Evolutionary conservation across 805 yeast genomes (phyloP).

Genomic region (Ogataea paraovalis): DNA sequence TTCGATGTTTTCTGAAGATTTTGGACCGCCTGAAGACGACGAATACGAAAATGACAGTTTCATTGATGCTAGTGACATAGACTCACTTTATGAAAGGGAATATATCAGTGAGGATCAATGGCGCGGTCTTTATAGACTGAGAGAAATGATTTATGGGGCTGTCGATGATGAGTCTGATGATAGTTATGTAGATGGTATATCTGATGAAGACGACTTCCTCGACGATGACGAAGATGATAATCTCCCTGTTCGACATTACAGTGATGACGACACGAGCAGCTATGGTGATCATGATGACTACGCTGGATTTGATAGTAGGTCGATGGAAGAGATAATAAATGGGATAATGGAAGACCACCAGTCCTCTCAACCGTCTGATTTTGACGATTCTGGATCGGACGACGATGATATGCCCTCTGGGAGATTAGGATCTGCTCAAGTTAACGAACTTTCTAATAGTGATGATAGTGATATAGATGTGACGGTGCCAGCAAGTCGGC

Average conservation of each 20-base stretch:
- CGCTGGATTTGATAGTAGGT: neutral
- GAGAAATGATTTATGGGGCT: neutral
- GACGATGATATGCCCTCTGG: neutral
- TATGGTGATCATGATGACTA: neutral
- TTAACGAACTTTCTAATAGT: neutral
- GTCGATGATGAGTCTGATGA: neutral
- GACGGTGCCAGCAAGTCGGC: neutral
- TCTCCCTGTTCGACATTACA: neutral
- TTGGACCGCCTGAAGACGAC: constrained; percentile 7
- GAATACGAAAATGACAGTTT: constrained; percentile 7
- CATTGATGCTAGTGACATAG: neutral
- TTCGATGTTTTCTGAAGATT: constrained; percentile 7
- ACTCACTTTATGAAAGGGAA: neutral
- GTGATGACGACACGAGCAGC: neutral
- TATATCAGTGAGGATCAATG: neutral
- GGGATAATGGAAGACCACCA: neutral
- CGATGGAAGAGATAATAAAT: neutral
- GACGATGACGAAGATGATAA: neutral
- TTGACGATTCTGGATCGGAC: neutral
- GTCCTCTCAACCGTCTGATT: neutral
- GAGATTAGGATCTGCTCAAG: neutral
- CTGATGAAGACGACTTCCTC: neutral
- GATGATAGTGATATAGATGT: neutral
- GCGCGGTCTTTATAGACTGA: neutral
- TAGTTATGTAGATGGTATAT: neutral